Evolutionary conservation across 2,329 filamentous ascomycete species (phyloP).

Genomic region (Pseudomassariella vexata): DNA sequence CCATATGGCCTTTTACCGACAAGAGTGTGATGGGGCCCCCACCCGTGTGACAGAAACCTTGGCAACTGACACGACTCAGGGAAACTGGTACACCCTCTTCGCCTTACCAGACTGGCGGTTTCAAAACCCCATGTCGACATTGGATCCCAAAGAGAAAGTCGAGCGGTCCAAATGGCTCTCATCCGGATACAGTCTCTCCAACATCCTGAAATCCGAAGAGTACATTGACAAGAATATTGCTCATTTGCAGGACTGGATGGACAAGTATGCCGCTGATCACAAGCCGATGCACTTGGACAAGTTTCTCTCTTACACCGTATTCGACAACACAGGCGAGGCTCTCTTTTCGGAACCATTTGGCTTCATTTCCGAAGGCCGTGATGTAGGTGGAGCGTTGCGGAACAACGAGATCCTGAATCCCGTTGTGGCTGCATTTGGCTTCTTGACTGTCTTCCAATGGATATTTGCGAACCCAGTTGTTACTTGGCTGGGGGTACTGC

Average conservation of each 20-base stretch:
- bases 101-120: conserved; percentile 9
- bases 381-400: conserved; percentile 16
- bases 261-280: not conserved
- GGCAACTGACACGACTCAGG: too few species aligned
- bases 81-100: conserved; percentile 6
- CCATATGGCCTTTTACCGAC: too few species aligned
- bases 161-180: conserved; percentile 20
- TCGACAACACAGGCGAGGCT: conserved; percentile 21
- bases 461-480: conserved; percentile 12
- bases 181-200: conserved; percentile 19
- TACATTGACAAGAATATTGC: conserved; percentile 5
- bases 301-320: conserved; percentile 13
- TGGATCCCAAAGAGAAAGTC: conserved; percentile 9
- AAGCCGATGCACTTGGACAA: conserved; percentile 8
- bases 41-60: too few species aligned
- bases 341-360: conserved; percentile 19
- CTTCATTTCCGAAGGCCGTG: conserved; percentile 17
- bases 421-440: conserved; percentile 5
- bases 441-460: conserved; percentile 10
- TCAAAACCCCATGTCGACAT: conserved; percentile 8
- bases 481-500: conserved; percentile 9
- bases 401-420: conserved; percentile 5
- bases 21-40: too few species aligned
- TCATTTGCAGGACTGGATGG: conserved; percentile 5
- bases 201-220: conserved; percentile 12